Evolutionary conservation across 805 yeast genomes (phyloP).

Genomic region (Wickerhamiella occidentalis): DNA sequence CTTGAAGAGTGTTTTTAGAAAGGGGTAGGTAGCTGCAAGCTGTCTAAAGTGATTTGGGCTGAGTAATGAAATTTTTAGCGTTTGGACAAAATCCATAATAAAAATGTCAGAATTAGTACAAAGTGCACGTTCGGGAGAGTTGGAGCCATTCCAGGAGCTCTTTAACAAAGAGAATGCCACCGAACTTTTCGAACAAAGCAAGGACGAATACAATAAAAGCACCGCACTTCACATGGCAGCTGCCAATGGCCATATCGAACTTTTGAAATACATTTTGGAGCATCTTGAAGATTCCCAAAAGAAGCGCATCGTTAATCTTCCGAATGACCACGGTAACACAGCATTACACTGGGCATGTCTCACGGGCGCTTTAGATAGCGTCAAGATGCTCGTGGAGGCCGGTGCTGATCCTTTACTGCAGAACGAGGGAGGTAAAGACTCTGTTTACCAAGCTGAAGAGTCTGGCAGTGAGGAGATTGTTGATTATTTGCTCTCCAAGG

Average conservation of each 20-base stretch:
- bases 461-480: slow-evolving; percentile 66
- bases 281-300: slow-evolving; percentile 31
- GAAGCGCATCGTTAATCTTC: slow-evolving; percentile 35
- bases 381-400: slow-evolving; percentile 56
- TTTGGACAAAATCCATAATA: too few relatives aligned
- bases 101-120: slow-evolving; percentile 39
- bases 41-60: not conserved
- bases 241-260: slow-evolving; percentile 79
- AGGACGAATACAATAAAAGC: slow-evolving; percentile 51
- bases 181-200: slow-evolving; percentile 36
- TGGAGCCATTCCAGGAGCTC: slow-evolving; percentile 58
- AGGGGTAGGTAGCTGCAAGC: too few relatives aligned
- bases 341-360: slow-evolving; percentile 94
- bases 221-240: slow-evolving; percentile 92
- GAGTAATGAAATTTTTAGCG: not conserved
- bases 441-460: slow-evolving; percentile 79
- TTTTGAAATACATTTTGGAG: slow-evolving; percentile 47
- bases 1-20: too few relatives aligned
- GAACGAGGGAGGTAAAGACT: slow-evolving; percentile 68
- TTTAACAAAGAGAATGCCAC: slow-evolving; percentile 36
- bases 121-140: slow-evolving; percentile 70
- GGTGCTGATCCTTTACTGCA: slow-evolving; percentile 74
- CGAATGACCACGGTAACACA: slow-evolving; percentile 80
- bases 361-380: slow-evolving; percentile 69
- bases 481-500: slow-evolving; percentile 60